Evolutionary conservation across 2,329 filamentous ascomycete species (phyloP).

Genomic region (Ceratocystis huliohia): DNA sequence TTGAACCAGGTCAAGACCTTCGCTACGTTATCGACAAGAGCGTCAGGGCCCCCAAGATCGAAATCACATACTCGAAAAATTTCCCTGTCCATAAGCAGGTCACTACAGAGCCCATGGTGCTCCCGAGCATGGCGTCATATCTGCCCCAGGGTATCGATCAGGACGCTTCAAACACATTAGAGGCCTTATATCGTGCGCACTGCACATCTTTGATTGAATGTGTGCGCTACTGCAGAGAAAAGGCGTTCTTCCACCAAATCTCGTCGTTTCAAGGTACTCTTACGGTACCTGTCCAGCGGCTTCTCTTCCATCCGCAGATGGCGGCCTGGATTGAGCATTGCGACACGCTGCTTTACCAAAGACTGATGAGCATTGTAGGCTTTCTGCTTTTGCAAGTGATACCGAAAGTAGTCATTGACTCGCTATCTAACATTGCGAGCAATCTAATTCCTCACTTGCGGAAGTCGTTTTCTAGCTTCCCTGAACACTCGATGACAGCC

Average conservation of each 20-base stretch:
- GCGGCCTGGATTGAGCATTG: slow-evolving; percentile 91
- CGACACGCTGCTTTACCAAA: slow-evolving; percentile 91
- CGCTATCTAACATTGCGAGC: slow-evolving; percentile 75
- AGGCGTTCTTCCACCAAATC: slow-evolving; percentile 90
- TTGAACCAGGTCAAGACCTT: slow-evolving; percentile 19
- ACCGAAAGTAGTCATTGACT: slow-evolving; percentile 74
- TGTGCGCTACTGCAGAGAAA: slow-evolving; percentile 91
- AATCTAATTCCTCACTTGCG: slow-evolving; percentile 69
- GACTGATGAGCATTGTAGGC: slow-evolving; percentile 86
- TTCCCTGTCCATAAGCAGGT: slow-evolving; percentile 29
- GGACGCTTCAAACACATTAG: slow-evolving; percentile 74
- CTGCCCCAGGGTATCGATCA: slow-evolving; percentile 70
- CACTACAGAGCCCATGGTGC: slow-evolving; percentile 56
- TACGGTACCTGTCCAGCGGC: slow-evolving; percentile 89
- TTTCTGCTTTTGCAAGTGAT: slow-evolving; percentile 84
- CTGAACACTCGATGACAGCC: slow-evolving; percentile 70
- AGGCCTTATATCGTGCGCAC: slow-evolving; percentile 82
- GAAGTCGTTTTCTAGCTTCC: slow-evolving; percentile 73
- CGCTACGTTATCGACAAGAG: slow-evolving; percentile 35
- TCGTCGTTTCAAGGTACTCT: slow-evolving; percentile 92
- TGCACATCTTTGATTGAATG: slow-evolving; percentile 92
- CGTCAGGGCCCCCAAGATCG: slow-evolving; percentile 44
- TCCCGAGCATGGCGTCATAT: slow-evolving; percentile 80
- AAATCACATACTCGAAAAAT: slow-evolving; percentile 47
- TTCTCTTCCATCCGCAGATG: slow-evolving; percentile 68